Evolutionary conservation across 2,329 filamentous ascomycete genomes (phyloP), one percentile per base, ranked within the genome.

Genomic region (Colletotrichum musicola): DNA sequence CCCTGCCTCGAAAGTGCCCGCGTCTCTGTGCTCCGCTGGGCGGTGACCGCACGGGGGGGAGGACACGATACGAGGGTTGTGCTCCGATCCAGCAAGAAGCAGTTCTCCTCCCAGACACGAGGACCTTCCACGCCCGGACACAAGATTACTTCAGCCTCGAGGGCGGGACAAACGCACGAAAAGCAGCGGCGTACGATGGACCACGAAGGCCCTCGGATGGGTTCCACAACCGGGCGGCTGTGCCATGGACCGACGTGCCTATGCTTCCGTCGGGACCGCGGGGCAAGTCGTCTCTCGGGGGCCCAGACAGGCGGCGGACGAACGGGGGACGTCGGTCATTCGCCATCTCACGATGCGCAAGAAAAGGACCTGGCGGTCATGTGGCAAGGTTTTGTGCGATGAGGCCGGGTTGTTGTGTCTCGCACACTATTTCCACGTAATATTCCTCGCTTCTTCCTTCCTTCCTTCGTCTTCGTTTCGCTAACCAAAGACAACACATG

Each of bases 351-450:
- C 42, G 42, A 40, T 27, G 35, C 40, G 50, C 65, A 68, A 64
- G 44, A 49, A 18, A 22, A 9, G 50, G 35, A 25, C 16, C 16
- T 56, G 55, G 38, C 7, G 65, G 42, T 68, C 65, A 68, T 65
- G 65, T 60, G 65, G 38, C 12, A 59, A 56, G 54, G 62, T 55
- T 35, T 68, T 65, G 65, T 65, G 62, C 44, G 27, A 68, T 46
- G 22, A 40, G 55, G 25, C 42, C 40, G 50, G 22, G 18, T 35
- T 30, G 46, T 18, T 35, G 13, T 56, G 62, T 65, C 50, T 50
- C 14, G 25, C 30, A 6, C 10, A 20, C 62, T 49, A 4, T 20
- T 50, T 16, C 46, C 20, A 35, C 20, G 27, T 12, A 6, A 44
- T 55, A 12, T 18, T 14, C 25, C 30, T 68, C 62, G 55, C 55